Base-by-base conservation (phyloP, 495 filamentous ascomycete genomes). In the Cercophora sp. region DNA sequence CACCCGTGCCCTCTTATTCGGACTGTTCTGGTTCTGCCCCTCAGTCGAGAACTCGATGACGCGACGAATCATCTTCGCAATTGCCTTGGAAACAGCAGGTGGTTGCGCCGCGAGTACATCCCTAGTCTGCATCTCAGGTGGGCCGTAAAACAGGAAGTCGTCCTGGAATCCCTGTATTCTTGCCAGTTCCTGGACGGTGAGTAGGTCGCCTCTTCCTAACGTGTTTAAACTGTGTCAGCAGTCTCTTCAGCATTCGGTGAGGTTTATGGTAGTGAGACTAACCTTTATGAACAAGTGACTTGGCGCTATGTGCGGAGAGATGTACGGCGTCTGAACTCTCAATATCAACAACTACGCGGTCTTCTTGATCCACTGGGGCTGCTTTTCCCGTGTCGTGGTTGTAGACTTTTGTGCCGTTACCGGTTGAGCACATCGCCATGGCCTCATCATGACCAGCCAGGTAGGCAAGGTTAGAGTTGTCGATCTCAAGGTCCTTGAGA, bases 1-100 rank as follows among this genome's bases (percentile, higher is more conserved):
- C n/a, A n/a, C n/a, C n/a, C n/a, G n/a, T n/a, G n/a, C n/a, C n/a
- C n/a, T n/a, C n/a, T n/a, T n/a, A n/a, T n/a, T n/a, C n/a, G n/a
- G n/a, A n/a, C n/a, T n/a, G n/a, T n/a, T n/a, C n/a, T n/a, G n/a
- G n/a, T n/a, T n/a, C n/a, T n/a, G n/a, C n/a, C n/a, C n/a, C n/a
- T n/a, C n/a, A n/a, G n/a, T n/a, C n/a, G n/a, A n/a, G 40, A 43
- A 22, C 18, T 44, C 41, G 4, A 44, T 44, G 8, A 44, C 41
- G 41, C 41, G 41, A n/a, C 41, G 41, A 3, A 44, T 10, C 41
- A 44, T 44, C 24, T 15, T 25, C 1, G 19, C 41, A 26, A 44
- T 27, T 1, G 13, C 22, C 22, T 27, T 13, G 2, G 41, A 44
- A 13, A 44, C 24, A 9, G 24, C 24, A 8, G 41, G 41, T 9